A percentile compares a stretch with the other conserved stretches of the same genome.
phyloP scores from a whole-genome alignment of 805 yeast genomes.

The Saccharomyces kudriavzevii region DNA sequence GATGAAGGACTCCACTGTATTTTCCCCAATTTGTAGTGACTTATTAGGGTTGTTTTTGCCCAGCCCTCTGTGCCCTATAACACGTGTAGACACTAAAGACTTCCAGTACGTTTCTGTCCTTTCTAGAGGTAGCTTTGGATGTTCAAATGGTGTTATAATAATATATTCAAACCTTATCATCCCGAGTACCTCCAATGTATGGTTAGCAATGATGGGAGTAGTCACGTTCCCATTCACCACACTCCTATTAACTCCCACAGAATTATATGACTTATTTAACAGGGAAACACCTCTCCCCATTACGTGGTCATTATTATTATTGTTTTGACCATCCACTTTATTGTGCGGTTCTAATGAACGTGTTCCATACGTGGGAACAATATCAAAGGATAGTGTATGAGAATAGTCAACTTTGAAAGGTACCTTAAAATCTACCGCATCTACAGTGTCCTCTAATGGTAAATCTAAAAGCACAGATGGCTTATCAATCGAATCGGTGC shows the following conservation, averaged over 20 bases:
- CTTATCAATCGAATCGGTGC: conserved; percentile 34
- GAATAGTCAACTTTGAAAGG: conserved; percentile 41
- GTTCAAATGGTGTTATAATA: conserved; percentile 58
- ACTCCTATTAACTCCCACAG: conserved; percentile 59
- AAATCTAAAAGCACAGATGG: conserved; percentile 63
- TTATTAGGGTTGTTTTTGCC: conserved; percentile 76
- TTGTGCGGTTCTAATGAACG: conserved; percentile 12
- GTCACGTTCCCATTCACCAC: conserved; percentile 60
- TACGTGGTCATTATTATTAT: background rate
- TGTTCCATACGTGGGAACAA: conserved; percentile 78
- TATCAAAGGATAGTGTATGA: conserved; percentile 64
- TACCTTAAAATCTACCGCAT: conserved; percentile 67
- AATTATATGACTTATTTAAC: conserved; percentile 50
- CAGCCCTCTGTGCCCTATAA: conserved; percentile 91
- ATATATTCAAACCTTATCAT: conserved; percentile 66
- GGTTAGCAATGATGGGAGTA: conserved; percentile 67
- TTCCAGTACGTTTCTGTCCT: conserved; percentile 75
- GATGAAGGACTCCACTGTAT: conserved; percentile 88
- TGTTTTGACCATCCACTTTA: background rate
- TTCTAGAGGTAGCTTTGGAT: conserved; percentile 15
- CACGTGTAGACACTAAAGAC: conserved; percentile 77
- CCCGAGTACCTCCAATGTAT: conserved; percentile 69
- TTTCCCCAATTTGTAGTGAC: conserved; percentile 88
- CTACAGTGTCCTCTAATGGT: conserved; percentile 70
- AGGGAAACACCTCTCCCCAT: conserved; percentile 77